These are phyloP conservation scores for Tulasnella sp. DNA, from an alignment of 768 basidiomycete genomes.

Conservation along the genomic window DNA sequence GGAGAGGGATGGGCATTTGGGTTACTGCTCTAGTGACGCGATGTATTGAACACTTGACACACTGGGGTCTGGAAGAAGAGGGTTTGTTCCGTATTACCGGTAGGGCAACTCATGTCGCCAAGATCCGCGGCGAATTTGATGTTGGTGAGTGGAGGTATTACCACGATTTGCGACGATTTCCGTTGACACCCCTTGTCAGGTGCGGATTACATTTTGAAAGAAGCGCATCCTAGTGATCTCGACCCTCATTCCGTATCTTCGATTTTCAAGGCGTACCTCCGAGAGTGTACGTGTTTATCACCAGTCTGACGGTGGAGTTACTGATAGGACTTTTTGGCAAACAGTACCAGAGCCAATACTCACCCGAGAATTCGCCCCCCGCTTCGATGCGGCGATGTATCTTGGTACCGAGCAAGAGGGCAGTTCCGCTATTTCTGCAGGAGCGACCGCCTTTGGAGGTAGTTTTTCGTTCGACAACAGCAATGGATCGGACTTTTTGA, in stretches of 20 bases:
- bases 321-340: constrained; percentile 12
- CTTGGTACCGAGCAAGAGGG: constrained; percentile 34
- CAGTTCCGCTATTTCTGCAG: neutral
- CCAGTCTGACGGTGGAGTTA: constrained; percentile 6
- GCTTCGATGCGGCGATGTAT: constrained; percentile 66
- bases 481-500: constrained; percentile 4
- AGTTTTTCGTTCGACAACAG: neutral
- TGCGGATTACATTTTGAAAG: constrained; percentile 72
- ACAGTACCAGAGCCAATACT: constrained; percentile 80
- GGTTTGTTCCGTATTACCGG: constrained; percentile 82
- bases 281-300: constrained; percentile 58
- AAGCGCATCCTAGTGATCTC: constrained; percentile 69
- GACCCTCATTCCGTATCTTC: constrained; percentile 93
- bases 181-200: constrained; percentile 33
- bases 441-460: constrained; percentile 9
- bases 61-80: constrained; percentile 78
- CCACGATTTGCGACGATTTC: neutral
- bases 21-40: constrained; percentile 69
- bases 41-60: constrained; percentile 68
- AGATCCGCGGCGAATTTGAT: constrained; percentile 70
- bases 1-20: constrained; percentile 12
- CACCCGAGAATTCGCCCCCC: constrained; percentile 53
- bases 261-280: constrained; percentile 82
- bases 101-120: constrained; percentile 64
- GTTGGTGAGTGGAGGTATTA: constrained; percentile 37